Base-by-base conservation (phyloP, 2,329 filamentous ascomycete species). In the Cercospora zeina region DNA sequence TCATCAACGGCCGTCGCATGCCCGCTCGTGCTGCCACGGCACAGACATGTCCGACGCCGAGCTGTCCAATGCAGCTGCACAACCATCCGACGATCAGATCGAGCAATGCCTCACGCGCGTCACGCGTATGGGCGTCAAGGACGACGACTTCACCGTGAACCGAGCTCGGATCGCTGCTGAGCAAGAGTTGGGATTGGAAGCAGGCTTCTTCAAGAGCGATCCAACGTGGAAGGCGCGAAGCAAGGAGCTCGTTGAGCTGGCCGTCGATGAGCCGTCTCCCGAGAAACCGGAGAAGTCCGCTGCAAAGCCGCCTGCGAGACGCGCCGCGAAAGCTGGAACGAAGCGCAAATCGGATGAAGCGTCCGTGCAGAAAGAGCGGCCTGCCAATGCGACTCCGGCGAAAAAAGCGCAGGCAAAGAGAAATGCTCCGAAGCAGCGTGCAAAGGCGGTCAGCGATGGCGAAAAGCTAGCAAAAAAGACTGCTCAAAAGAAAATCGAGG, bases 121-220 rank as follows among this genome's bases (percentile, higher is more conserved):
- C 30, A 79, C 81, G 37, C 71, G 75, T 50, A 68, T 73, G 2
- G 71, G 78, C 11, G 71, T 79, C 69, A 76, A 76, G 57, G 67
- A 69, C 59, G 80, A 84, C 5, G 79, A 84, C 55, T 73, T 87
- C 64, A 86, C 85, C 0, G 77, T 87, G 57, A 86, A 85, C 65
- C 78, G 78, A 59, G 81, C 86, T 55, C 82, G 85, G 54, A 69
- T 76, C 31, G 78, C 78, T 24, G 81, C 80, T 3, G 85, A 86
- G 70, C 74, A 79, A 61, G 72, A 79, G 54, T 72, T 87, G 10
- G 78, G 77, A 33, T 74, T 88, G 21, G 76, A 79, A 7, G 74
- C 76, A 5, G 83, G 79, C 2, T 87, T 85, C 68, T 81, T 87
- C 67, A 87, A 84, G 68, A 73, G 67, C n/a, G 74, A 81, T 62